Evolutionary conservation across 192 early-diverging fungal species (phyloP).

Genomic region (Allomyces macrogynus): DNA sequence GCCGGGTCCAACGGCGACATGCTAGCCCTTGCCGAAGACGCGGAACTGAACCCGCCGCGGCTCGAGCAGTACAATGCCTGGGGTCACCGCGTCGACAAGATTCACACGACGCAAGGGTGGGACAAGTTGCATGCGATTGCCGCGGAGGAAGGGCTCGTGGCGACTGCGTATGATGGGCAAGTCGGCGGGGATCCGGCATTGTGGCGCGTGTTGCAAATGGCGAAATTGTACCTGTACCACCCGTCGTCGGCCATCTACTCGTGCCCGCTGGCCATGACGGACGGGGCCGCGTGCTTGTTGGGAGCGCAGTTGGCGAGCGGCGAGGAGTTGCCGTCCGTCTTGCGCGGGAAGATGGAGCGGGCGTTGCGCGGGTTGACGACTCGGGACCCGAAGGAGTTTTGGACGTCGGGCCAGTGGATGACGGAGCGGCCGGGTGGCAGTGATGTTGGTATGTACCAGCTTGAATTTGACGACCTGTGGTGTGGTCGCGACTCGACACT

Average conservation of each 20-base stretch:
- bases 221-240: conserved; percentile 37
- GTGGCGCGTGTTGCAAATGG: conserved; percentile 37
- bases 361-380: conserved; percentile 12
- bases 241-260: conserved; percentile 28
- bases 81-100: conserved; percentile 39
- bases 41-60: conserved; percentile 37
- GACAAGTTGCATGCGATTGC: conserved; percentile 31
- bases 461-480: not conserved
- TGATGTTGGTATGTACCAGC: conserved; percentile 23
- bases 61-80: conserved; percentile 49
- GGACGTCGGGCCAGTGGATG: conserved; percentile 58
- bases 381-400: conserved; percentile 38
- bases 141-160: conserved; percentile 42
- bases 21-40: conserved; percentile 19
- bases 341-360: conserved; percentile 22
- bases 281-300: conserved; percentile 6
- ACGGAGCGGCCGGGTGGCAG: conserved; percentile 49
- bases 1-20: conserved; percentile 15
- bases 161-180: conserved; percentile 38
- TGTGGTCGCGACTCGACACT: not conserved
- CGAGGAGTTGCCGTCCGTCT: conserved; percentile 22
- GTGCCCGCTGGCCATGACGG: conserved; percentile 64
- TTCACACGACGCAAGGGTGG: conserved; percentile 40
- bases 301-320: conserved; percentile 45
- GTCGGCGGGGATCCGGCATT: conserved; percentile 16